phyloP scores from a whole-genome alignment of 345 rosid species.

The Microthlaspi erraticum region DNA sequence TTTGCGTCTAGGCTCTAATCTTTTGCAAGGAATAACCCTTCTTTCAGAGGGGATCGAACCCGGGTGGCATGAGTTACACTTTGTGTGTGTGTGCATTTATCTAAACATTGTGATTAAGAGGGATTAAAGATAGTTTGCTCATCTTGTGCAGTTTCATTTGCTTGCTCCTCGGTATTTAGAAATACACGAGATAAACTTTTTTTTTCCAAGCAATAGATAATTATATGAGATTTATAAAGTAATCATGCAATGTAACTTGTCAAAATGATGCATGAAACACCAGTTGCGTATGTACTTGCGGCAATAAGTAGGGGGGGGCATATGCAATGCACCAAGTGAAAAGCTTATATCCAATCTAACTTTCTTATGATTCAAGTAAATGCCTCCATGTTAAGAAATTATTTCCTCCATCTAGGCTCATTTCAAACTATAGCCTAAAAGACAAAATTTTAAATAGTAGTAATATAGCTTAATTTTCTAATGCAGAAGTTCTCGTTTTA shows the following conservation, averaged over 20 bases:
- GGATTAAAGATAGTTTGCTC: background rate
- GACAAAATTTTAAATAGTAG: background rate
- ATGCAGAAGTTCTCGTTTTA: too few species aligned
- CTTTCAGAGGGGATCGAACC: too few species aligned
- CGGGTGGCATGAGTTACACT: too few species aligned
- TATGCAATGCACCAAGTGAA: background rate
- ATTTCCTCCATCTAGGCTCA: background rate
- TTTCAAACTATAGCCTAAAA: background rate
- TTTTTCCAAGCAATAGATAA: background rate
- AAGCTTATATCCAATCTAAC: background rate
- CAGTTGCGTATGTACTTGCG: background rate
- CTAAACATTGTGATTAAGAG: background rate
- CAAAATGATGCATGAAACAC: background rate
- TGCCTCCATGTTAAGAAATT: background rate
- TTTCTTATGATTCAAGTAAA: background rate
- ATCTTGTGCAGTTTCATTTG: slow-evolving; percentile 6
- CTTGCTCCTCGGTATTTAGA: background rate
- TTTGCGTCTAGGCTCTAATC: too few species aligned
- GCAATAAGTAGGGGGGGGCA: background rate
- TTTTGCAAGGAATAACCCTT: too few species aligned
- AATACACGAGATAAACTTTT: background rate
- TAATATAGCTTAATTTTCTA: background rate
- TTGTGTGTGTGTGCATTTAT: too few species aligned
- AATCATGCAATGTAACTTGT: background rate
- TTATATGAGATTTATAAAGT: background rate